Evolutionary conservation across 495 filamentous ascomycete species (phyloP).

Genomic region (Pseudomonodictys pantanalensis): DNA sequence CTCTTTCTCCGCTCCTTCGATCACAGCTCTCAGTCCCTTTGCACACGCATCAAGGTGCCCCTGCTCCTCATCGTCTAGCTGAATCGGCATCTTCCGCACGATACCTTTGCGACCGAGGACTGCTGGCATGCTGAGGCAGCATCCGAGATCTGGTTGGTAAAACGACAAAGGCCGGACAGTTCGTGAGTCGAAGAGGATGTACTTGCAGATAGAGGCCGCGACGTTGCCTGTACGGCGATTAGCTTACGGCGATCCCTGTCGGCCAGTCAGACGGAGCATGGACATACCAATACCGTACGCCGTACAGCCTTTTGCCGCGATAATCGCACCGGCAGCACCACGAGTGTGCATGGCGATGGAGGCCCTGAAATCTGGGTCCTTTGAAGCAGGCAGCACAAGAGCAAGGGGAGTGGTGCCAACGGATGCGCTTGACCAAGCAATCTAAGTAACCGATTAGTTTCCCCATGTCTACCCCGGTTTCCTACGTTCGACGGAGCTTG

Average conservation of each 20-base stretch:
- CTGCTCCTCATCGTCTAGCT: constrained; percentile 36
- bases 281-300: constrained; percentile 47
- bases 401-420: constrained; percentile 38
- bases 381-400: constrained; percentile 26
- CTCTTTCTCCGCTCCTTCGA: constrained; percentile 33
- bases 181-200: constrained; percentile 39
- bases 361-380: constrained; percentile 2
- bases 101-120: constrained; percentile 42
- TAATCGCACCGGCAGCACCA: constrained; percentile 38
- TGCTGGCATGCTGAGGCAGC: constrained; percentile 43
- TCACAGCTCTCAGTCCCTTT: constrained; percentile 28
- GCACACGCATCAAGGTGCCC: constrained; percentile 35
- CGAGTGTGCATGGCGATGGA: constrained; percentile 39
- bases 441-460: not conserved
- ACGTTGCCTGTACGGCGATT: too few species aligned
- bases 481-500: not conserved
- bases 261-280: too few species aligned
- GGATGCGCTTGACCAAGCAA: constrained; percentile 44
- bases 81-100: constrained; percentile 30
- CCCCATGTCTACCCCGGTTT: not conserved
- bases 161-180: constrained; percentile 41
- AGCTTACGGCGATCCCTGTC: too few species aligned
- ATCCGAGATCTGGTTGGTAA: constrained; percentile 39
- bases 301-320: constrained; percentile 44
- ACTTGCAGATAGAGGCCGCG: constrained; percentile 42